A percentile compares a stretch with the other conserved stretches of the same genome.
Conservation (phyloP, 2,329 filamentous ascomycete species). For the Periconia sp. region DNA sequence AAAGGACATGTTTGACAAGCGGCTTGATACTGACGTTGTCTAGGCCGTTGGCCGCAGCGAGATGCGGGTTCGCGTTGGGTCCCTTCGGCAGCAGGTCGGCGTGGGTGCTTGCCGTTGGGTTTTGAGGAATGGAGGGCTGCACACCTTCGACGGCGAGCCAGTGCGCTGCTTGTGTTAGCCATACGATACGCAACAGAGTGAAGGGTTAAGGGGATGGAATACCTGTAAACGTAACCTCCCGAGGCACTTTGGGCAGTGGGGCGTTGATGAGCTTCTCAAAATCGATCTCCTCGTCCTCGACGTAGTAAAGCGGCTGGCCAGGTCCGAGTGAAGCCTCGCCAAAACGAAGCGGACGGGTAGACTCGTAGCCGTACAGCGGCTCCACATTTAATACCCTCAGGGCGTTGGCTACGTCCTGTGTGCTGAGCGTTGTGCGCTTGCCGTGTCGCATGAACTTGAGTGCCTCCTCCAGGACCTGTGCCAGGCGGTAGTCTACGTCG, state of each 20-base stretch:
- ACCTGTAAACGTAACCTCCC: conserved; percentile 93
- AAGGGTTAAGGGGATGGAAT: conserved; percentile 30
- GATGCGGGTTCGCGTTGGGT: conserved; percentile 81
- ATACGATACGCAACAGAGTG: neutral
- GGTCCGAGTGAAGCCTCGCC: conserved; percentile 93
- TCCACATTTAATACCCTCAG: conserved; percentile 88
- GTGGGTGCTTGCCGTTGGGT: conserved; percentile 85
- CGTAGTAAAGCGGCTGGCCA: conserved; percentile 93
- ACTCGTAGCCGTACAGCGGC: conserved; percentile 95
- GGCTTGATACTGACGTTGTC: conserved; percentile 87
- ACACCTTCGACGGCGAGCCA: conserved; percentile 98
- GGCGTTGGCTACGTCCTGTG: conserved; percentile 87
- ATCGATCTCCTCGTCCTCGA: conserved; percentile 97
- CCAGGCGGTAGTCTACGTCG: conserved; percentile 93
- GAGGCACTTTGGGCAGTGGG: conserved; percentile 89
- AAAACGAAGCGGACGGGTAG: conserved; percentile 84
- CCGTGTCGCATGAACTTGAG: conserved; percentile 95
- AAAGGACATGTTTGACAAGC: conserved; percentile 92
- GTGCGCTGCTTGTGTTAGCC: conserved; percentile 66
- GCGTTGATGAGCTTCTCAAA: conserved; percentile 99
- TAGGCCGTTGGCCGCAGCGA: conserved; percentile 82
- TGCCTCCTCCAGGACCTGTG: conserved; percentile 91
- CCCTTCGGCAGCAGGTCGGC: conserved; percentile 91
- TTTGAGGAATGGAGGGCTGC: conserved; percentile 94
- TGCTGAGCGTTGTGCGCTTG: conserved; percentile 83